A percentile compares a stretch with the other conserved stretches of the same genome.
Evolutionary conservation across 495 filamentous ascomycete species (phyloP).

Genomic region (Elaphomyces granulatus): DNA sequence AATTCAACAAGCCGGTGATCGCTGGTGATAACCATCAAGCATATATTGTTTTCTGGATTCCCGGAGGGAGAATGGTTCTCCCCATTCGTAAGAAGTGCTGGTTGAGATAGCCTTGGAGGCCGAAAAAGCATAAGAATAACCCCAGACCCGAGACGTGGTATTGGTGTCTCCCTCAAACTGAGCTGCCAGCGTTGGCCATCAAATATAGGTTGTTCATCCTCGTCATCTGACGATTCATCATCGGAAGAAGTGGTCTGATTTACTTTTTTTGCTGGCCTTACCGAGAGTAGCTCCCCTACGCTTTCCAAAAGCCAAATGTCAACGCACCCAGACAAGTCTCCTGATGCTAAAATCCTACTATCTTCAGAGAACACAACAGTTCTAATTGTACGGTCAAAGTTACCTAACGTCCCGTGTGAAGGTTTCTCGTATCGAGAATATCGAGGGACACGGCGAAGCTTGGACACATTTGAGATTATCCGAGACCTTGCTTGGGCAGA

Average conservation of each 20-base stretch:
- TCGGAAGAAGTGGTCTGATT: constrained; percentile 26
- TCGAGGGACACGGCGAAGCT: constrained; percentile 44
- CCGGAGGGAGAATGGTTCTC: not conserved
- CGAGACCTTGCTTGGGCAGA: constrained; percentile 25
- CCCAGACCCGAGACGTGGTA: constrained; percentile 63
- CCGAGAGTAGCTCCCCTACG: constrained; percentile 25
- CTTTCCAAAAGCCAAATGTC: constrained; percentile 68
- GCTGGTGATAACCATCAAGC: constrained; percentile 61
- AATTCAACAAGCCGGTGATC: constrained; percentile 64
- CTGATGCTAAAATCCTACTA: constrained; percentile 59
- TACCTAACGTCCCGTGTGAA: constrained; percentile 53
- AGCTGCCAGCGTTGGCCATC: constrained; percentile 51
- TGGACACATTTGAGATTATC: constrained; percentile 33
- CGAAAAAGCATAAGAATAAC: constrained; percentile 65
- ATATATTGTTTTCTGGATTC: constrained; percentile 32
- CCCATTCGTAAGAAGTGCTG: constrained; percentile 20
- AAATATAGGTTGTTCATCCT: constrained; percentile 26
- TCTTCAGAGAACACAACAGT: constrained; percentile 67
- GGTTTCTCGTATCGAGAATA: constrained; percentile 37
- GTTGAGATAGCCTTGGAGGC: constrained; percentile 21
- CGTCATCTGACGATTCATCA: constrained; percentile 39
- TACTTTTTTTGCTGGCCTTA: constrained; percentile 19
- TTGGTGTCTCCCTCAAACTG: constrained; percentile 44
- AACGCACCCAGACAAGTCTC: constrained; percentile 72
- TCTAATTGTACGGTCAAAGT: constrained; percentile 63